These are phyloP conservation scores for Tripidium arundinaceum DNA, from an alignment of 202 grass and related monocot genomes.

Conservation along the genomic window DNA sequence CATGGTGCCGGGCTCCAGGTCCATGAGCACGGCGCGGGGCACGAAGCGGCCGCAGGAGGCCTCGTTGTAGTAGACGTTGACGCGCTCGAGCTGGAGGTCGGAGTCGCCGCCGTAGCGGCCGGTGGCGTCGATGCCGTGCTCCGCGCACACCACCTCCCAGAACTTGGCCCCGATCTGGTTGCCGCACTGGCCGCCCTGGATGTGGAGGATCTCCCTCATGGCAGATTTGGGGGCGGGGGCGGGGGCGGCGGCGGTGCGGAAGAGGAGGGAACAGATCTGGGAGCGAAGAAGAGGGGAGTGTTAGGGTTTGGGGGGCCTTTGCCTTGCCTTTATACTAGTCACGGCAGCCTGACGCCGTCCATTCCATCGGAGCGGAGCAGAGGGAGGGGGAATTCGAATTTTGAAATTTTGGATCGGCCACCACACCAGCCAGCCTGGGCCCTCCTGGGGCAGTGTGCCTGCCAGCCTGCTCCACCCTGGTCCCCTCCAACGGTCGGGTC, in stretches of 20 bases:
- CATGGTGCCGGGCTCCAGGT: constrained; percentile 94
- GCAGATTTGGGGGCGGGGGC: constrained; percentile 7
- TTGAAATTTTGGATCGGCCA: no score
- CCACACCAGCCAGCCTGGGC: no score
- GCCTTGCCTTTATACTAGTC: background rate
- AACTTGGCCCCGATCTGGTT: constrained; percentile 99
- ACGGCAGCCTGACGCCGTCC: no score
- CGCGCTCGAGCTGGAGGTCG: constrained; percentile 89
- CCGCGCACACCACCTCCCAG: constrained; percentile 97
- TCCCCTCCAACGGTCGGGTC: no score
- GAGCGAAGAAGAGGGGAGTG: no score
- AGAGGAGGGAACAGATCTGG: background rate
- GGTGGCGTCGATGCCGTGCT: constrained; percentile 88
- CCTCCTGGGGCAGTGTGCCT: no score
- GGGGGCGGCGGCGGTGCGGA: no score
- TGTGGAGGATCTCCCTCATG: constrained; percentile 98
- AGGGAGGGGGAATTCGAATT: no score
- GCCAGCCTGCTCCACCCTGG: no score
- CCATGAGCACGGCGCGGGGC: constrained; percentile 86
- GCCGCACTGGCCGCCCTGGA: constrained; percentile 92
- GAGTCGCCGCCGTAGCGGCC: constrained; percentile 73
- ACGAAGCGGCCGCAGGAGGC: constrained; percentile 74
- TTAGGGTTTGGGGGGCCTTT: background rate
- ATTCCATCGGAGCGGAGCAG: no score
- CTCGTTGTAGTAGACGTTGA: constrained; percentile 99